Evolutionary conservation across 768 basidiomycete species (phyloP).

Genomic region (Tylopilus subfusipes): DNA sequence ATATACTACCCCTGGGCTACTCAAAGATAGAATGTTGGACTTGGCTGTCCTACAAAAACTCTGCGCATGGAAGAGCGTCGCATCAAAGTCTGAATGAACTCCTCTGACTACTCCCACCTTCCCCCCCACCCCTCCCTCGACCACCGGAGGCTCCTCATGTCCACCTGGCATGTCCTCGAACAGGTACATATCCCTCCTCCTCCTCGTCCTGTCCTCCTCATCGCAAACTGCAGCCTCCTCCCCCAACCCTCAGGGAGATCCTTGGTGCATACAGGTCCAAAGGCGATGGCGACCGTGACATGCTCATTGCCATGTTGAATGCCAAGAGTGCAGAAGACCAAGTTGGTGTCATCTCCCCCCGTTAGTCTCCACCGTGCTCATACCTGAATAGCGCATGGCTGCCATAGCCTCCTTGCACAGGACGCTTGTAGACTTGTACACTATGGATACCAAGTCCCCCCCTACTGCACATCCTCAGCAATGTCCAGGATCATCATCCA

Average conservation of each 20-base stretch:
- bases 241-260: conserved; percentile 82
- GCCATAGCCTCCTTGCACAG: conserved; percentile 67
- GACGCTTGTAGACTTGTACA: conserved; percentile 61
- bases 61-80: conserved; percentile 18
- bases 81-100: conserved; percentile 25
- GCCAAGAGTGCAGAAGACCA: conserved; percentile 94
- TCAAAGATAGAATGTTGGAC: conserved; percentile 47
- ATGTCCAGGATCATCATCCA: conserved; percentile 40
- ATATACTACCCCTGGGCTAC: conserved; percentile 33
- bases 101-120: conserved; percentile 19
- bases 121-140: conserved; percentile 15
- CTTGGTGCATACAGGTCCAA: conserved; percentile 79
- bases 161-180: conserved; percentile 45
- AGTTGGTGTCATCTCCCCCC: conserved; percentile 41
- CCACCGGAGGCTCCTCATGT: conserved; percentile 36
- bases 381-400: conserved; percentile 55
- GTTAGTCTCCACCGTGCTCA: conserved; percentile 9
- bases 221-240: conserved; percentile 50
- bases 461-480: conserved; percentile 23
- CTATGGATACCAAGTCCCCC: conserved; percentile 30
- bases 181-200: conserved; percentile 34
- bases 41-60: conserved; percentile 44
- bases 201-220: conserved; percentile 1
- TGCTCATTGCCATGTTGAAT: conserved; percentile 86
- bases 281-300: conserved; percentile 90